Base-by-base conservation (phyloP, 129 eudicot genomes). In the Arctium lappa region DNA sequence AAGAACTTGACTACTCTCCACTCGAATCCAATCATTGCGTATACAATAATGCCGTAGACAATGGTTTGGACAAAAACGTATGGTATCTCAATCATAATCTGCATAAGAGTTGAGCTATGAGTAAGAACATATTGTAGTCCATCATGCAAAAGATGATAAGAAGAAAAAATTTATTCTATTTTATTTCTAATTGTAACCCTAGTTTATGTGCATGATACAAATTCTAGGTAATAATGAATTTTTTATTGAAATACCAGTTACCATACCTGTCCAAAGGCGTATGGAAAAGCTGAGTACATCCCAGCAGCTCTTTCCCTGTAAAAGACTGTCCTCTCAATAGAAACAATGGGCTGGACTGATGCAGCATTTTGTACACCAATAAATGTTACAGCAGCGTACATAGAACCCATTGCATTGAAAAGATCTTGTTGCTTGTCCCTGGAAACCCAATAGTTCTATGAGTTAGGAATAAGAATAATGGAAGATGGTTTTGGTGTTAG, bases 231-330 rank as follows among this genome's bases (percentile, higher is more conserved):
- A 56, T 56, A 56, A 56, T 15, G 2, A 8, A 1, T 8, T 8
- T 3, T 1, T 77, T 65, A 22, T 65, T 27, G 1, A 27, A 8
- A 30, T 12, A 79, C 3, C 37, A 56, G 2, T 65, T 50, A 2
- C 5, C 42, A 66, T 88, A 88, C 95, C 89, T 89, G 97, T 77
- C 86, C 97, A 76, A 94, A 89, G 42, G 98, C 98, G 62, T 94
- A 94, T 18, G 98, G 95, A 66, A 92, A 81, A 75, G 98, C 95
- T 1, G 98, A 94, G 79, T 92, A 94, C 98, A 94, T 94, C 74
- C 98, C 97, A 3, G 98, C 95, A 10, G 97, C 98, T 86, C 95
- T 86, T 92, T 94, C 98, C 77, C 98, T 89, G 77, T 94, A 94
- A 74, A 94, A 94, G 37, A 94, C 98, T 0, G 98, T 92, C 82